phyloP scores from a whole-genome alignment of 2,329 filamentous ascomycete species.

The Colletotrichum australisinense region DNA sequence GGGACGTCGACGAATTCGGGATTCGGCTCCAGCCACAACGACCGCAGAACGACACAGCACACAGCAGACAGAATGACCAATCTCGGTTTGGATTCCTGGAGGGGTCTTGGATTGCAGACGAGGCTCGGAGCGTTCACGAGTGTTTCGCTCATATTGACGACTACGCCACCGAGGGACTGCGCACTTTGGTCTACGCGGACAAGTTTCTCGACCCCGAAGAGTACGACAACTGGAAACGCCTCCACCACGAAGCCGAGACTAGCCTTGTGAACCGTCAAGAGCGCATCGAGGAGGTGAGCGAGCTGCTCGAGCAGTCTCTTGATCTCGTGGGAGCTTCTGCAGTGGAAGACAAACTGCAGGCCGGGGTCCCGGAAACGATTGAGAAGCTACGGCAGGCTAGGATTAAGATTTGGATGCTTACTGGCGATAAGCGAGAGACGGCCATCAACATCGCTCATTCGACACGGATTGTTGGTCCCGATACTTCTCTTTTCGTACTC shows the following conservation, averaged over 20 bases:
- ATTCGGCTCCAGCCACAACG: slow-evolving; percentile 43
- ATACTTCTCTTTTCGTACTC: slow-evolving; percentile 82
- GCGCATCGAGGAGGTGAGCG: slow-evolving; percentile 81
- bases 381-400: slow-evolving; percentile 85
- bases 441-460: slow-evolving; percentile 90
- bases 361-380: slow-evolving; percentile 87
- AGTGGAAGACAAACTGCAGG: slow-evolving; percentile 89
- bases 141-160: slow-evolving; percentile 91
- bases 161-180: slow-evolving; percentile 85
- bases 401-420: slow-evolving; percentile 94
- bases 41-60: not conserved
- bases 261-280: slow-evolving; percentile 80
- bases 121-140: slow-evolving; percentile 76
- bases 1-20: slow-evolving; percentile 60
- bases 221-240: slow-evolving; percentile 79
- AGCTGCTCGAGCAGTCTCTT: slow-evolving; percentile 80
- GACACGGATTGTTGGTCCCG: slow-evolving; percentile 73
- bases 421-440: slow-evolving; percentile 89
- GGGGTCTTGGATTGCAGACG: slow-evolving; percentile 58
- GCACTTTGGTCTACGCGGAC: slow-evolving; percentile 84
- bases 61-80: too few species aligned
- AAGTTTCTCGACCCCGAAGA: slow-evolving; percentile 79
- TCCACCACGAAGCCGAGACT: slow-evolving; percentile 81
- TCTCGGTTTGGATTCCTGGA: slow-evolving; percentile 49
- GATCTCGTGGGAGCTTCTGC: slow-evolving; percentile 86